Evolutionary conservation across 2,329 filamentous ascomycete genomes (phyloP).

Genomic region (Trichoderma sp.): DNA sequence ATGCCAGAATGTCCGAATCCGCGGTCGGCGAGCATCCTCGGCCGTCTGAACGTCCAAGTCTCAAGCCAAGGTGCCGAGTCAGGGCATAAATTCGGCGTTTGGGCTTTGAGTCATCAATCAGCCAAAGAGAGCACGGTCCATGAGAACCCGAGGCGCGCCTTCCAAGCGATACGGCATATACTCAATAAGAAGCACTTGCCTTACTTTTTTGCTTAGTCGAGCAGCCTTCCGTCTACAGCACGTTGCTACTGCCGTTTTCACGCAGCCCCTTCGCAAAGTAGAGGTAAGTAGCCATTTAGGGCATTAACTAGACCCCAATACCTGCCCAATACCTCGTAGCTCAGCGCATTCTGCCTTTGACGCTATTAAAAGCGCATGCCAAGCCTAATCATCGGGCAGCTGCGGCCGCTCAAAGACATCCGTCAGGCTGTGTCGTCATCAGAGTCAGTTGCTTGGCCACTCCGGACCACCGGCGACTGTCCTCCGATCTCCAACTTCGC

Average conservation of each 20-base stretch:
- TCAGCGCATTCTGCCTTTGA: neutral
- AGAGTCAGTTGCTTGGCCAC: constrained; percentile 1
- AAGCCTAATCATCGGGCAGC: constrained; percentile 1
- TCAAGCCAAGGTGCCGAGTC: neutral
- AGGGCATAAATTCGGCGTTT: neutral
- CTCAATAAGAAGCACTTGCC: constrained; percentile 2
- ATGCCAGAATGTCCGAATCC: neutral
- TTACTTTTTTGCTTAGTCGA: neutral
- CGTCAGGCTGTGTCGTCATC: neutral
- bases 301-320: neutral
- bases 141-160: neutral
- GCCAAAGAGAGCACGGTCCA: neutral
- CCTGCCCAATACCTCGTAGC: neutral
- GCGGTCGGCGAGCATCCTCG: neutral
- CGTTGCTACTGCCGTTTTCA: neutral
- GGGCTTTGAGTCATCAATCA: neutral
- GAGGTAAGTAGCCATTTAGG: neutral
- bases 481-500: neutral
- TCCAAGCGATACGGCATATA: neutral
- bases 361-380: neutral
- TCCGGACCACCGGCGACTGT: neutral
- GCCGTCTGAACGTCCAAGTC: neutral
- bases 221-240: neutral
- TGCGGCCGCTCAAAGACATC: constrained; percentile 10
- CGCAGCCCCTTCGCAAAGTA: neutral